These are phyloP conservation scores for Prinsepia uniflora DNA, from an alignment of 306 rosid genomes.

Conservation along the genomic window DNA sequence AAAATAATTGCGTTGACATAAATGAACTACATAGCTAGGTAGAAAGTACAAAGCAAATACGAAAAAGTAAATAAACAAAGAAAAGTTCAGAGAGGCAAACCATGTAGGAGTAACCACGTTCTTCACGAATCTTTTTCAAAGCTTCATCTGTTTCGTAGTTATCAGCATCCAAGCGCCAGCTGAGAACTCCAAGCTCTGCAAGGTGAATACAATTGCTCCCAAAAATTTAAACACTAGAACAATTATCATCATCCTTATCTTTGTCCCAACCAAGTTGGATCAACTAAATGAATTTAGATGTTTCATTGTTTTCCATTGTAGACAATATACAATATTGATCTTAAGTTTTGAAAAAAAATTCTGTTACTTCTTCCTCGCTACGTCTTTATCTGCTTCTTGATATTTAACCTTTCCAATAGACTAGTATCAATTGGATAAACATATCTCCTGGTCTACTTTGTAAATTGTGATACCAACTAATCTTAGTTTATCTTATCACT, in stretches of 20 bases:
- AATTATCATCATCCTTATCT: constrained; percentile 3
- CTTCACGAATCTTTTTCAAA: constrained; percentile 84
- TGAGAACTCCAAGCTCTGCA: constrained; percentile 96
- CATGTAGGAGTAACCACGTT: constrained; percentile 86
- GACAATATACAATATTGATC: neutral
- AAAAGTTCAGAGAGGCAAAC: constrained; percentile 34
- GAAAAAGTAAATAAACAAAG: neutral
- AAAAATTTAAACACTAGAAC: constrained; percentile 1
- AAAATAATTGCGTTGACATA: neutral
- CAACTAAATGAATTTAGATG: neutral
- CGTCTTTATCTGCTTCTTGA: neutral
- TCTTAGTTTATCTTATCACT: neutral
- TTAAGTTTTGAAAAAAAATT: neutral
- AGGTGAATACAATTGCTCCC: constrained; percentile 16
- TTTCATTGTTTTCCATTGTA: neutral
- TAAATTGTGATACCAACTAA: neutral
- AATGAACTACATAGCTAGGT: neutral
- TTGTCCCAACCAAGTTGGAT: neutral
- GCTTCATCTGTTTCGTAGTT: constrained; percentile 77
- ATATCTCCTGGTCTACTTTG: neutral
- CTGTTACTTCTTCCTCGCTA: neutral
- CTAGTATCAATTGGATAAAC: neutral
- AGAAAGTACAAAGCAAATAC: neutral
- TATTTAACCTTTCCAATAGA: neutral
- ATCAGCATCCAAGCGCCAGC: constrained; percentile 90